Evolutionary conservation across 495 filamentous ascomycete species (phyloP), one percentile per base, ranked within the genome.

Genomic region (Aspergillus panamensis): DNA sequence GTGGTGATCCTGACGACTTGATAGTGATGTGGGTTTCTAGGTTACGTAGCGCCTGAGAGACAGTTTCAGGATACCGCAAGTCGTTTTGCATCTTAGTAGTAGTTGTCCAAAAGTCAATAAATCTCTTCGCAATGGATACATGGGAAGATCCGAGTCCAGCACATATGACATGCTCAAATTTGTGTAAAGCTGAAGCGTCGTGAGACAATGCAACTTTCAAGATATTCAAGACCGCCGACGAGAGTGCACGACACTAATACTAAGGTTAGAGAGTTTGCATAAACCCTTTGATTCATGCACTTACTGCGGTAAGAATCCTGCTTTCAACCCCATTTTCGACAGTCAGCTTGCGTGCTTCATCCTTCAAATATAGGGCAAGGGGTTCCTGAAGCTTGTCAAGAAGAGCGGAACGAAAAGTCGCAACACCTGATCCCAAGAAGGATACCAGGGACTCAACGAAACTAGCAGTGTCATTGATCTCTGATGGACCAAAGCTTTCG

Each of bases 81-180:
- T 52, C 56, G 8, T 74, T 62, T 55, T 81, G 73, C 33, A 56
- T 61, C 2, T 77, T 82, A 67, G 86, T 87, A 0, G 77, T 83
- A 1, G 71, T 58, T 51, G 83, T 82, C 85, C 86, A 90, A 55
- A 84, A 73, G 6, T 74, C 72, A 21, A 87, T 67, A 30, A 84
- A 80, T 5, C 65, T 59, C 53, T 82, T 84, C 13, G 78, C 75
- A 29, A 83, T 75, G 3, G 65, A 66, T 19, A 74, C 77, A 51
- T 87, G 81, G 9, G 72, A 73, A 39, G 80, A 83, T 43, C 78
- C 64, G 9, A 91, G 73, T 8, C 84, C 81, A 35, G 84, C 74
- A 33, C 78, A 73, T 1, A 90, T 68, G 20, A 89, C 68, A 0
- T 63, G 59, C 53, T 84, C 78, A 29, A 88, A 73, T 16, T 63